These are phyloP conservation scores for Aspergillus pseudotamarii DNA, from an alignment of 2,329 filamentous ascomycete genomes.

Conservation along the genomic window DNA sequence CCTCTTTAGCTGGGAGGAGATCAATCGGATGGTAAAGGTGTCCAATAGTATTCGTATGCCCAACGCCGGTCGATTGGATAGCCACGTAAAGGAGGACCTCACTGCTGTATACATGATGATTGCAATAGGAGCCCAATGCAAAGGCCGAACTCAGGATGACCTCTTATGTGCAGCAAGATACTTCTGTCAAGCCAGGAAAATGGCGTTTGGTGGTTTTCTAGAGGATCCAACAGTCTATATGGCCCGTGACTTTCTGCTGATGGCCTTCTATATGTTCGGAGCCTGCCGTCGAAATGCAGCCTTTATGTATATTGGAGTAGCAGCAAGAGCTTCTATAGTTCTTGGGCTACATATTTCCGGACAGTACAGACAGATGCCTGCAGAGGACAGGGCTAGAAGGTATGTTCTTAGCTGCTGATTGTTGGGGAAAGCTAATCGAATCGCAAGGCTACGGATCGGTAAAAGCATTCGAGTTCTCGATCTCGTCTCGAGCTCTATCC, in stretches of 20 bases:
- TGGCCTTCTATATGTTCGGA: conserved; percentile 63
- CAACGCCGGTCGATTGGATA: neutral
- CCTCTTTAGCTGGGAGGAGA: neutral
- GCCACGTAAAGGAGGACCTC: neutral
- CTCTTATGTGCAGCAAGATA: conserved; percentile 47
- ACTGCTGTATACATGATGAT: conserved; percentile 45
- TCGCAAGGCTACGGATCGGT: conserved; percentile 8
- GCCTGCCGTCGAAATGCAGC: conserved; percentile 62
- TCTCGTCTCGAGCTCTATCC: conserved; percentile 52
- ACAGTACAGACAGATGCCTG: conserved; percentile 14
- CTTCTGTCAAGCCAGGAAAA: conserved; percentile 43
- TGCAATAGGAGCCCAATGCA: conserved; percentile 57
- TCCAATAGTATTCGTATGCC: neutral
- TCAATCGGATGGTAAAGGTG: neutral
- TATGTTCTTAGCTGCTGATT: conserved; percentile 7
- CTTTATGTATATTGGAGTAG: conserved; percentile 66
- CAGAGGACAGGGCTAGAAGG: conserved; percentile 25
- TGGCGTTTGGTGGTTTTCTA: conserved; percentile 55
- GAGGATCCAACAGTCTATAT: conserved; percentile 58
- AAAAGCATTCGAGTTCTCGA: conserved; percentile 54
- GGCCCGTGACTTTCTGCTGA: conserved; percentile 56
- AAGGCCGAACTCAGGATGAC: conserved; percentile 36
- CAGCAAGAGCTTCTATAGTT: conserved; percentile 59
- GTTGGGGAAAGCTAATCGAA: neutral
- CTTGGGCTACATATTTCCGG: conserved; percentile 58